A percentile compares a stretch with the other conserved stretches of the same genome.
Conservation (phyloP, 1,139 yeast genomes). For the Yamadazyma spencermartinsiae region DNA sequence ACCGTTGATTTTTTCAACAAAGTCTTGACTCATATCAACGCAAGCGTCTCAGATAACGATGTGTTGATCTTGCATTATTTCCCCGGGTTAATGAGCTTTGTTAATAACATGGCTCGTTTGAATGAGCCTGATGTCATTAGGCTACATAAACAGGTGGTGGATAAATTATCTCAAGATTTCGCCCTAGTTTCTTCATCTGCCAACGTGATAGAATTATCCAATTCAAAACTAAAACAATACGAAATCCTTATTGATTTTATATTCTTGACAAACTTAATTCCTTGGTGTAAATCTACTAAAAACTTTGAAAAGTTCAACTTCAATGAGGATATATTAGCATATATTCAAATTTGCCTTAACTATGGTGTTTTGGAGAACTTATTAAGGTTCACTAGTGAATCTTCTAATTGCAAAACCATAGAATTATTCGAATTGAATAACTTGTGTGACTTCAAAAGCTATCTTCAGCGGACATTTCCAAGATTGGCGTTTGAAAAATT, state of each 20-base stretch:
- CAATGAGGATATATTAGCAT: slow-evolving; percentile 43
- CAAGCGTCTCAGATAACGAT: slow-evolving; percentile 56
- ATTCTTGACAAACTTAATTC: slow-evolving; percentile 64
- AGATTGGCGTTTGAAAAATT: slow-evolving; percentile 46
- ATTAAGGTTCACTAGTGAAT: slow-evolving; percentile 69
- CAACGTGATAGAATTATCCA: slow-evolving; percentile 46
- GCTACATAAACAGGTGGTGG: slow-evolving; percentile 28
- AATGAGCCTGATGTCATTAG: slow-evolving; percentile 25
- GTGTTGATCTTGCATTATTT: slow-evolving; percentile 60
- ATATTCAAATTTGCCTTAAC: slow-evolving; percentile 40
- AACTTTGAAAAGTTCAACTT: slow-evolving; percentile 55
- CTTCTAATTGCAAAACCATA: slow-evolving; percentile 39
- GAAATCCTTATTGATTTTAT: slow-evolving; percentile 48
- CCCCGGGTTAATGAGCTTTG: slow-evolving; percentile 57
- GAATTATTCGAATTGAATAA: slow-evolving; percentile 39
- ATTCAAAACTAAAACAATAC: slow-evolving; percentile 57
- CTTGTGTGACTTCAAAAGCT: slow-evolving; percentile 65
- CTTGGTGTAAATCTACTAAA: slow-evolving; percentile 61
- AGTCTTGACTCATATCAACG: slow-evolving; percentile 28
- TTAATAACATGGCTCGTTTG: slow-evolving; percentile 28
- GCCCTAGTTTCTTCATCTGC: slow-evolving; percentile 16
- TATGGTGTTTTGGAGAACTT: slow-evolving; percentile 82
- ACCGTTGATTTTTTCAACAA: slow-evolving; percentile 34
- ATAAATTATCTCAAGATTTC: slow-evolving; percentile 23
- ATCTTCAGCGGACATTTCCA: slow-evolving; percentile 68